Base-by-base conservation (phyloP, 73 alveolate genomes). In the Blepharisma japonicum region DNA sequence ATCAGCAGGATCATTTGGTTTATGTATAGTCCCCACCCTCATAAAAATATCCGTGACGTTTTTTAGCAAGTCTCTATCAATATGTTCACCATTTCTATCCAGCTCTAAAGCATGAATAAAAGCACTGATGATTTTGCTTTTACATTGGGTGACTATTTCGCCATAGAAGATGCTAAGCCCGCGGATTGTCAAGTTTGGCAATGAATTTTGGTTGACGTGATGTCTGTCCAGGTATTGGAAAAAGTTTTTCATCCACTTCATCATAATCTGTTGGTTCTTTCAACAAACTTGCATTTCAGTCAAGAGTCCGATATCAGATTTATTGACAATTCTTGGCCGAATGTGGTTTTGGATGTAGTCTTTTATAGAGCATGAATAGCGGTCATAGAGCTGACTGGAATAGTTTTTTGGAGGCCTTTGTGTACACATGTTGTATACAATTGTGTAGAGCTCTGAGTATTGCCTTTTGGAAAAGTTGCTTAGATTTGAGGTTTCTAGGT, bases 211-310 rank as follows among this genome's bases (percentile, higher is more conserved):
- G 53, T 83, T 77, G 8, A 88, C 95, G 49, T 84, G 86, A 67
- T 67, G 84, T 25, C 91, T 71, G 56, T 88, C 95, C 25, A 88
- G 84, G 79, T 88, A 88, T 71, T 87, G 79, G 55, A 84, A 88
- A 79, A 87, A 81, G 76, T 82, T 55, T 55, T 78, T 81, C 86
- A 88, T 78, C 92, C 95, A 88, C 39, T 79, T 68, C 25, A 84
- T 83, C 88, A 88, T 79, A 1, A 81, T 77, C 48, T 81, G 61
- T 68, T 88, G 90, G 20, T 84, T 47, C 6, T 53, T 68, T 92
- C 95, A 88, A 47, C 55, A 25, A 11, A 45, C 45, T n/a, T 45
- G 25, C 0, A 70, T 14, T 9, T n/a, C 9, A 9, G 39, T 70
- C 21, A 70, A 4, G 4, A 70, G 27, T 2, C 38, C 27, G n/a